These are phyloP conservation scores for Candida berthetii DNA, from an alignment of 805 yeast genomes.

Conservation along the genomic window DNA sequence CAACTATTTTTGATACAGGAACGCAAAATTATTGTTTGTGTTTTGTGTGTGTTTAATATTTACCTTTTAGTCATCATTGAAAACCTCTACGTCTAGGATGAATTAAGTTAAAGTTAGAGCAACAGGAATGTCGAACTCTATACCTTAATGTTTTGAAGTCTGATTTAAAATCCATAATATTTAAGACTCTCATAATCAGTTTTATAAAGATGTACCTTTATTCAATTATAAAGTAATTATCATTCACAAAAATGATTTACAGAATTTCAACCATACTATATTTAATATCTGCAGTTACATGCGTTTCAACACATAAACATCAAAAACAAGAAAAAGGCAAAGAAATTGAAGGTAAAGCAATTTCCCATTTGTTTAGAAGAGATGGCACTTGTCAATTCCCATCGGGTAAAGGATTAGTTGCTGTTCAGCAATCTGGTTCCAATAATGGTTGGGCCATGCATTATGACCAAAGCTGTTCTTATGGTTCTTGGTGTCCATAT, in stretches of 20 bases:
- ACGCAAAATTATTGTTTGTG: too few species aligned
- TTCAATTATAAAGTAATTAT: too few species aligned
- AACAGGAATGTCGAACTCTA: too few species aligned
- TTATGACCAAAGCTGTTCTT: conserved; percentile 63
- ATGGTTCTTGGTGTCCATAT: conserved; percentile 84
- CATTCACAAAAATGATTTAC: neutral
- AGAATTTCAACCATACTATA: neutral
- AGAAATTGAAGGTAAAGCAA: conserved; percentile 19
- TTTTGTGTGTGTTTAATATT: too few species aligned
- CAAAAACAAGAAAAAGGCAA: conserved; percentile 18
- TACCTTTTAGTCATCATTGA: too few species aligned
- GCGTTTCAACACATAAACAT: conserved; percentile 1
- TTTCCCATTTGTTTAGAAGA: conserved; percentile 21
- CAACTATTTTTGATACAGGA: too few species aligned
- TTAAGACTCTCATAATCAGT: too few species aligned
- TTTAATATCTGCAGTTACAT: neutral
- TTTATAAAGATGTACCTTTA: too few species aligned
- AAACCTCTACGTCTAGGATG: too few species aligned
- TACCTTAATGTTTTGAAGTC: too few species aligned
- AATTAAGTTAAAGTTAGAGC: too few species aligned
- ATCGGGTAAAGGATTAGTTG: conserved; percentile 56
- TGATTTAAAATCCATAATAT: too few species aligned
- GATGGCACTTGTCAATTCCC: conserved; percentile 64
- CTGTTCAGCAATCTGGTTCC: conserved; percentile 48
- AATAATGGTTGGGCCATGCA: conserved; percentile 89